Evolutionary conservation across 139 green algal species (phyloP).

Genomic region (Deuterostichococcus epilithicus): DNA sequence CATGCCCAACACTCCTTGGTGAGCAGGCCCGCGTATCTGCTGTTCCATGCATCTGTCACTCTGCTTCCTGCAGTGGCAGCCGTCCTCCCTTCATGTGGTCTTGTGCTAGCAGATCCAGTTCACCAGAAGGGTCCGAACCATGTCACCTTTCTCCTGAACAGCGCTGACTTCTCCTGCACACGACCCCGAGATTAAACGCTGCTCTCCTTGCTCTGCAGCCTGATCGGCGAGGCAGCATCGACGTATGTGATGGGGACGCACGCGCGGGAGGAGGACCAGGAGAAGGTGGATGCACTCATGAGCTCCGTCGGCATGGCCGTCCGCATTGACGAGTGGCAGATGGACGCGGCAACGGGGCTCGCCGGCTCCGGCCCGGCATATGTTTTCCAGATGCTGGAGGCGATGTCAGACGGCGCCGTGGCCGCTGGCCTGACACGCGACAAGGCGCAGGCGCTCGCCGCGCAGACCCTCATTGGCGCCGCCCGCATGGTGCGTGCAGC

Average conservation of each 20-base stretch:
- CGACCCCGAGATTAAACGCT: too few relatives aligned
- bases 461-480: slow-evolving; percentile 69
- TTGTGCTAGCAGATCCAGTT: too few relatives aligned
- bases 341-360: slow-evolving; percentile 88
- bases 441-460: slow-evolving; percentile 62
- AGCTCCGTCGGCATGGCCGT: slow-evolving; percentile 20
- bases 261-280: slow-evolving; percentile 49
- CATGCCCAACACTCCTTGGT: slow-evolving; percentile 98
- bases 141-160: too few relatives aligned
- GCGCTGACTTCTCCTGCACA: too few relatives aligned
- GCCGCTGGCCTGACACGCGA: slow-evolving; percentile 64
- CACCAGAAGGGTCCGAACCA: too few relatives aligned
- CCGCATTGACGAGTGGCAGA: slow-evolving; percentile 74
- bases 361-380: slow-evolving; percentile 89
- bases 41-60: too few relatives aligned
- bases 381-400: slow-evolving; percentile 82
- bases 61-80: too few relatives aligned
- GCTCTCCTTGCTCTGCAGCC: too few relatives aligned
- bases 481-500: slow-evolving; percentile 38
- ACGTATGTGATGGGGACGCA: slow-evolving; percentile 29
- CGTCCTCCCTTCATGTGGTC: too few relatives aligned
- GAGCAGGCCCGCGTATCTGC: too few relatives aligned
- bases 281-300: slow-evolving; percentile 58
- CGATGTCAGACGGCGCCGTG: slow-evolving; percentile 75
- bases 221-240: slow-evolving; percentile 23